These are phyloP conservation scores for Ceratobasidium sp. DNA, from an alignment of 1,284 basidiomycete species.

Conservation along the genomic window DNA sequence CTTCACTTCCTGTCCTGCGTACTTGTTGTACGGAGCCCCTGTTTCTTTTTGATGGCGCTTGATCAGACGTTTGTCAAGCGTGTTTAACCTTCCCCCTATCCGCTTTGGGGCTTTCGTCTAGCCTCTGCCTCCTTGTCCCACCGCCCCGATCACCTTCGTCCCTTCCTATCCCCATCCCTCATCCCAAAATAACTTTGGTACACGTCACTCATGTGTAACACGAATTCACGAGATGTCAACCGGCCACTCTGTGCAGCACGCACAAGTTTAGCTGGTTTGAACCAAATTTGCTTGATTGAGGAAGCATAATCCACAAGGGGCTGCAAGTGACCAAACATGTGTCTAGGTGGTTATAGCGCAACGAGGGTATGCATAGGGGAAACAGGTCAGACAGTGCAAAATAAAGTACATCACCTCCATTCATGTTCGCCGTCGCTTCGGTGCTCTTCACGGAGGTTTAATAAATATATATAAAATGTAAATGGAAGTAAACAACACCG, in stretches of 20 bases:
- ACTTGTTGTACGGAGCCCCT: not conserved
- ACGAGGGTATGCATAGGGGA: not conserved
- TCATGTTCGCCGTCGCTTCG: constrained; percentile 39
- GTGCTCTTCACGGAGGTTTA: not conserved
- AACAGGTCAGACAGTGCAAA: not conserved
- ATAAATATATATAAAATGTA: not conserved
- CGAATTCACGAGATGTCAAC: constrained; percentile 34
- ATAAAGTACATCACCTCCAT: constrained; percentile 36
- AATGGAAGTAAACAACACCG: not conserved
- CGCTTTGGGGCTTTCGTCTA: not conserved
- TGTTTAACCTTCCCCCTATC: not conserved
- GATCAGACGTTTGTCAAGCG: constrained; percentile 19
- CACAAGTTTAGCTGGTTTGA: constrained; percentile 24
- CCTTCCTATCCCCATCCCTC: constrained; percentile 7
- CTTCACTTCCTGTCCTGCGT: not conserved
- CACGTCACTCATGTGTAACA: constrained; percentile 39
- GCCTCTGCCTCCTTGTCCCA: constrained; percentile 1
- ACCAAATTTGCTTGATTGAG: constrained; percentile 22
- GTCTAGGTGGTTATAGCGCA: not conserved
- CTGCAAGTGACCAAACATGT: constrained; percentile 7
- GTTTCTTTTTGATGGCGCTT: constrained; percentile 11
- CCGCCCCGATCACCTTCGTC: not conserved
- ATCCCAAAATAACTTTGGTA: constrained; percentile 29
- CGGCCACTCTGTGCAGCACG: not conserved
- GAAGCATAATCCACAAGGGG: constrained; percentile 1